Percentiles rank a stretch among this genome's conserved stretches.
These are phyloP conservation scores for Paspalum notatum DNA, from an alignment of 176 grass and related monocot genomes.

Conservation along the genomic window DNA sequence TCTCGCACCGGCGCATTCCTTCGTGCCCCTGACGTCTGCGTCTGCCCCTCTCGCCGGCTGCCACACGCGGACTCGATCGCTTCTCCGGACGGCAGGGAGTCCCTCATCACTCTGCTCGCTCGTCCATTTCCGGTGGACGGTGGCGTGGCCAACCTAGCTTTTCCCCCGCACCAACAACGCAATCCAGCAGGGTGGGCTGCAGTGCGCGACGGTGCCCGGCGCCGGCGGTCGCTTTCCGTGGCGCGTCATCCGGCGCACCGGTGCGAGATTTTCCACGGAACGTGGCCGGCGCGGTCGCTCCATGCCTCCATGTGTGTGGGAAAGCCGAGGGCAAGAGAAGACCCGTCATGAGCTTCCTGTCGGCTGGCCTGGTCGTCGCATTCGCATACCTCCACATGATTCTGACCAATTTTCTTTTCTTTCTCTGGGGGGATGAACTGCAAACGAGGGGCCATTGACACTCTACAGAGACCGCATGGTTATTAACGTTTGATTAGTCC, in stretches of 20 bases:
- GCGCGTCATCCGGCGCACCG: background rate
- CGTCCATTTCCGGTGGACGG: too few species aligned
- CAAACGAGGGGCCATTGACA: background rate
- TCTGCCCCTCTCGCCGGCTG: background rate
- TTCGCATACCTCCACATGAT: background rate
- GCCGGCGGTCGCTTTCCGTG: background rate
- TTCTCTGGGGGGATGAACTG: too few species aligned
- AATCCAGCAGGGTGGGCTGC: too few species aligned
- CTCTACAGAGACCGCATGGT: background rate
- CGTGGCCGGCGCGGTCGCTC: background rate
- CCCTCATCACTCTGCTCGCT: too few species aligned
- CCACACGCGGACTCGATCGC: background rate
- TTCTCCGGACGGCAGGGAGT: background rate
- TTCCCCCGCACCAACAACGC: too few species aligned
- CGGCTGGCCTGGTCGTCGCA: too few species aligned
- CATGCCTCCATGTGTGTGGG: background rate
- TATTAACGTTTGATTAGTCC: background rate
- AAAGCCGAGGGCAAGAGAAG: background rate
- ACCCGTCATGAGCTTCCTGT: too few species aligned
- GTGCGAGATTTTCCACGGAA: slow-evolving; percentile 13
- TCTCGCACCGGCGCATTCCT: background rate
- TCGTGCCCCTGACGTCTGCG: background rate
- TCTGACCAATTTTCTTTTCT: background rate
- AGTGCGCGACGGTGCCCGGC: background rate
- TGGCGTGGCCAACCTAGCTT: too few species aligned